These are phyloP conservation scores for Ambrosiella xylebori DNA, from an alignment of 2,329 filamentous ascomycete genomes.

Conservation along the genomic window DNA sequence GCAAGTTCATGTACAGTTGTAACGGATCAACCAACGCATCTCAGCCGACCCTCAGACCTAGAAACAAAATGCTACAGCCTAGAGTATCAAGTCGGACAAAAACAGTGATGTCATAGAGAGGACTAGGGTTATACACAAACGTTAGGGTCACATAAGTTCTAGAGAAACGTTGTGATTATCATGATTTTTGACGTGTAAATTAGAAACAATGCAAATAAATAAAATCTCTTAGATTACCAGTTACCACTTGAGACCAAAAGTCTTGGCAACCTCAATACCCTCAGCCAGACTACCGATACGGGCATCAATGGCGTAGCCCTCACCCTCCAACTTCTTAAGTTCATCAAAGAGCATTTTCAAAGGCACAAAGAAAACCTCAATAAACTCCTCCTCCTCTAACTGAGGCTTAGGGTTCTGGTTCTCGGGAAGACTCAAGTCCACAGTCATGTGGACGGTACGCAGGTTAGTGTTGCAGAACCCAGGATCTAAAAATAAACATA, in stretches of 20 bases:
- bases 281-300: slow-evolving; percentile 62
- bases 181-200: too few species aligned
- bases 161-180: neutral
- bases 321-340: slow-evolving; percentile 45
- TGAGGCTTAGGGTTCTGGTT: slow-evolving; percentile 53
- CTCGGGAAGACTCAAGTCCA: slow-evolving; percentile 51
- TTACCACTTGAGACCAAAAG: slow-evolving; percentile 23
- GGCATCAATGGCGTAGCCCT: slow-evolving; percentile 66
- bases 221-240: slow-evolving; percentile 13
- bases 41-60: neutral
- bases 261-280: slow-evolving; percentile 55
- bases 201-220: too few species aligned
- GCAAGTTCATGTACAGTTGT: neutral
- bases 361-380: slow-evolving; percentile 58
- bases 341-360: slow-evolving; percentile 47
- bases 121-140: neutral
- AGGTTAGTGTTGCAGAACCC: slow-evolving; percentile 52
- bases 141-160: neutral
- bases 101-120: neutral
- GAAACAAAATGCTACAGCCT: neutral
- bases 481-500: slow-evolving; percentile 25
- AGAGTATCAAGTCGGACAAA: neutral
- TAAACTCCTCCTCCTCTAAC: slow-evolving; percentile 67
- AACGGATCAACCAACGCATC: too few species aligned
- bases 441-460: slow-evolving; percentile 52